Conservation (phyloP, 192 early-diverging fungal genomes). For the Linnemannia zychae region DNA sequence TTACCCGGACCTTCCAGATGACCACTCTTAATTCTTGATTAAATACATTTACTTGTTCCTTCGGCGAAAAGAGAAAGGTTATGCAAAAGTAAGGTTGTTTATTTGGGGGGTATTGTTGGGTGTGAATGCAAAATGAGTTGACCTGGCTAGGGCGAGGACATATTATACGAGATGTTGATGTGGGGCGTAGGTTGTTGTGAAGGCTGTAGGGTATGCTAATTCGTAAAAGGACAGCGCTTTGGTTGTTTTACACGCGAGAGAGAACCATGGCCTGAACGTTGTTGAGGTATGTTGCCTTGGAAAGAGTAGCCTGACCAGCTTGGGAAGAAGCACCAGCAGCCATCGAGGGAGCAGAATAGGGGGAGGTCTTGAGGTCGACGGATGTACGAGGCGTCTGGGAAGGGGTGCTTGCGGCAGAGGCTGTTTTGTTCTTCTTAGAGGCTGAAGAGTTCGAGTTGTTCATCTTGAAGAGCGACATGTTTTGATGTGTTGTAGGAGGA, state of each 20-base stretch:
- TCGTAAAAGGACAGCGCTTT: too few relatives aligned
- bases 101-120: background rate
- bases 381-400: slow-evolving; percentile 19
- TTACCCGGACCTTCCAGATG: slow-evolving; percentile 8
- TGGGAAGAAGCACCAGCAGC: background rate
- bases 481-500: background rate
- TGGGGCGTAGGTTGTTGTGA: too few relatives aligned
- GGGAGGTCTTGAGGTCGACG: background rate
- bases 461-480: slow-evolving; percentile 29
- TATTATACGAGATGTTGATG: background rate
- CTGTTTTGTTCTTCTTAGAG: slow-evolving; percentile 24
- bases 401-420: slow-evolving; percentile 21
- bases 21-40: too few relatives aligned
- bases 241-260: background rate
- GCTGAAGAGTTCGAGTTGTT: background rate
- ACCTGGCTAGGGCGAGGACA: background rate
- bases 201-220: too few relatives aligned
- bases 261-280: slow-evolving; percentile 11
- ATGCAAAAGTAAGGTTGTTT: slow-evolving; percentile 1
- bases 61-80: background rate
- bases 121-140: background rate
- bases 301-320: background rate
- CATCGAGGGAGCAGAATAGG: background rate
- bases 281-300: background rate
- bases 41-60: too few relatives aligned